Conservation (phyloP, 768 basidiomycete genomes). For the Leccinum boreale region DNA sequence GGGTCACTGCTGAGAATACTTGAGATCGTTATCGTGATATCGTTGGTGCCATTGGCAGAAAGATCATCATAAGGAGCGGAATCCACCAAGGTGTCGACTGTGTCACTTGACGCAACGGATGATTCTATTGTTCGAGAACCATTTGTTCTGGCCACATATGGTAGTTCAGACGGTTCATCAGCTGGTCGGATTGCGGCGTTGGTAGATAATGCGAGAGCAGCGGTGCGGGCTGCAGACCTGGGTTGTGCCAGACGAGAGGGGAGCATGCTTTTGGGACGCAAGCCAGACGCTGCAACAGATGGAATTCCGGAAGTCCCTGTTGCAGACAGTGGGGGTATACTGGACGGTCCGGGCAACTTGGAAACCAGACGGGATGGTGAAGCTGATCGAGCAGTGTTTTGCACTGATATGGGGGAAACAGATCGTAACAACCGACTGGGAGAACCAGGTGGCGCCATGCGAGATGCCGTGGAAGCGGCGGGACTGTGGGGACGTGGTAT, state of each 20-base stretch:
- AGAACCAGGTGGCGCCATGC: constrained; percentile 42
- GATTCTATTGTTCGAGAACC: constrained; percentile 13
- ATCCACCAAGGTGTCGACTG: constrained; percentile 35
- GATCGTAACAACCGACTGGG: constrained; percentile 35
- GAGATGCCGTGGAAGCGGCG: constrained; percentile 36
- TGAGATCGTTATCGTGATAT: constrained; percentile 79
- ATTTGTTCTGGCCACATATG: constrained; percentile 22
- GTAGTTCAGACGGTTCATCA: constrained; percentile 32
- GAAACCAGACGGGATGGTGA: constrained; percentile 47
- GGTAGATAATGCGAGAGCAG: constrained; percentile 18
- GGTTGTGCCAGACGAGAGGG: constrained; percentile 76
- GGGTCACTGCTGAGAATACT: constrained; percentile 89
- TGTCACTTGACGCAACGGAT: constrained; percentile 20
- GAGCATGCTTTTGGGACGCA: constrained; percentile 62
- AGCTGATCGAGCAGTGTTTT: constrained; percentile 39
- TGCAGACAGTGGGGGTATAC: constrained; percentile 10
- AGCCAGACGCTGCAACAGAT: constrained; percentile 36
- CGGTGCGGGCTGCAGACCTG: constrained; percentile 41
- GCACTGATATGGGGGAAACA: constrained; percentile 36
- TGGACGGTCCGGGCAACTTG: constrained; percentile 38
- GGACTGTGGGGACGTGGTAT: constrained; percentile 51
- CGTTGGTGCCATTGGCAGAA: constrained; percentile 37
- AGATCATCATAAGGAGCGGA: constrained; percentile 23
- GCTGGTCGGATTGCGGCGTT: constrained; percentile 19
- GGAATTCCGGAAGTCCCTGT: constrained; percentile 25